These are phyloP conservation scores for Phlyctochytrium bullatum DNA, from an alignment of 192 early-diverging fungal genomes.

Conservation along the genomic window DNA sequence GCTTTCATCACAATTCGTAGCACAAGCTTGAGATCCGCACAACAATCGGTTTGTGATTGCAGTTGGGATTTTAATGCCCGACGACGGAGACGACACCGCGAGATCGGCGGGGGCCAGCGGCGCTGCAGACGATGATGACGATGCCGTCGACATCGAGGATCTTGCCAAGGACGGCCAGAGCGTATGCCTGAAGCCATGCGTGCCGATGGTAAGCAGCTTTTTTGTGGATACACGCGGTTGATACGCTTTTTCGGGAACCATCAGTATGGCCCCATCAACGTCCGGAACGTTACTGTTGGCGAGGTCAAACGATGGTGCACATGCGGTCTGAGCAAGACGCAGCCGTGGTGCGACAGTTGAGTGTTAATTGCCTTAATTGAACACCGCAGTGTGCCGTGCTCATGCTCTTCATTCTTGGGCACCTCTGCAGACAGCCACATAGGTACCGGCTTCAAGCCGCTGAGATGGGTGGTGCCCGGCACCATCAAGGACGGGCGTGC, in stretches of 20 bases:
- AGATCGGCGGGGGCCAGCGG: not conserved
- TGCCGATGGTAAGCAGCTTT: constrained; percentile 15
- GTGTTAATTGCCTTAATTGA: not conserved
- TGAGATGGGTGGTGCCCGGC: constrained; percentile 24
- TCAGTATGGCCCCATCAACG: constrained; percentile 23
- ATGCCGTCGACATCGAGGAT: not conserved
- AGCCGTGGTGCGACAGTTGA: constrained; percentile 39
- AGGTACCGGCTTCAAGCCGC: constrained; percentile 30
- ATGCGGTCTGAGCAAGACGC: constrained; percentile 33
- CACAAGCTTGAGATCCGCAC: no score
- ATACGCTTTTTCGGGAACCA: not conserved
- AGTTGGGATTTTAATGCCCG: no score
- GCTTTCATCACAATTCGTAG: no score
- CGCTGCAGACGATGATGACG: constrained; percentile 21
- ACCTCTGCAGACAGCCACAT: constrained; percentile 21
- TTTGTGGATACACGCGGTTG: not conserved
- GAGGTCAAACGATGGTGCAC: constrained; percentile 25
- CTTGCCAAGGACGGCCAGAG: not conserved
- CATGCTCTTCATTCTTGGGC: not conserved
- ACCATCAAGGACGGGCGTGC: constrained; percentile 21
- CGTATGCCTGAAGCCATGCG: constrained; percentile 28
- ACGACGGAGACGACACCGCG: not conserved
- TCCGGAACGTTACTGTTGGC: constrained; percentile 19
- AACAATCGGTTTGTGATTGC: no score
- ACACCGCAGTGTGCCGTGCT: not conserved